Evolutionary conservation across 2,329 filamentous ascomycete genomes (phyloP), one percentile per base, ranked within the genome.

Genomic region (Rugonectria rugulosa): DNA sequence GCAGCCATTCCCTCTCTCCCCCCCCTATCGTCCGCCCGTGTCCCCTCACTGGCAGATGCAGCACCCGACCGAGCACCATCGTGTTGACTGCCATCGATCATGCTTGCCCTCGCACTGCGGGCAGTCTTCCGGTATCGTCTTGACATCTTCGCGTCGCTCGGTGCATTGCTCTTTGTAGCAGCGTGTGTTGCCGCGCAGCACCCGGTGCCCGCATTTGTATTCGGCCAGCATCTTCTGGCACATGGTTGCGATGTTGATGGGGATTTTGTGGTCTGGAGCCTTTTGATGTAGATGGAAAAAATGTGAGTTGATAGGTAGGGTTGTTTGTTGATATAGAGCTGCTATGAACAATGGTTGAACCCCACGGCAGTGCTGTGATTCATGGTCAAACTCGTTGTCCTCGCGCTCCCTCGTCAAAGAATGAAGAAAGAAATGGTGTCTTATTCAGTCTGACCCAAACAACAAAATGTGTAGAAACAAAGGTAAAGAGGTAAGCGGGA

Each of bases 51-150:
- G 64, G 34, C 65, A 68, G 43, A 63, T 63, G 49, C 68, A 71
- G 62, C 72, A 74, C 44, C 72, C 72, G 14, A 72, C 68, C 3
- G 69, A 70, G 49, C 73, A 75, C 73, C 73, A 76, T 49, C 72
- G 64, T 6, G 72, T 68, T 6, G 73, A 76, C 37, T 62, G 64
- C 46, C 70, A 64, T 34, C 50, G 56, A 11, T 62, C 52, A 29
- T 61, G 61, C n/a, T 59, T 62, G 43, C 62, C 64, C 40, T 74
- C 73, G 54, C 74, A 76, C 42, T 71, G 69, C 32, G 70, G 61
- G 52, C 74, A 76, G 29, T 71, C 61, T 19, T 75, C 71, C 2
- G 63, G 50, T 42, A 72, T 67, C 41, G 63, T 50, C 14, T 65
- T 62, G 6, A 73, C 56, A 21, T 72, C 70, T 23, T 74, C 72